Base-by-base conservation (phyloP, 208 protist species). In the Leishmania aethiopica region DNA sequence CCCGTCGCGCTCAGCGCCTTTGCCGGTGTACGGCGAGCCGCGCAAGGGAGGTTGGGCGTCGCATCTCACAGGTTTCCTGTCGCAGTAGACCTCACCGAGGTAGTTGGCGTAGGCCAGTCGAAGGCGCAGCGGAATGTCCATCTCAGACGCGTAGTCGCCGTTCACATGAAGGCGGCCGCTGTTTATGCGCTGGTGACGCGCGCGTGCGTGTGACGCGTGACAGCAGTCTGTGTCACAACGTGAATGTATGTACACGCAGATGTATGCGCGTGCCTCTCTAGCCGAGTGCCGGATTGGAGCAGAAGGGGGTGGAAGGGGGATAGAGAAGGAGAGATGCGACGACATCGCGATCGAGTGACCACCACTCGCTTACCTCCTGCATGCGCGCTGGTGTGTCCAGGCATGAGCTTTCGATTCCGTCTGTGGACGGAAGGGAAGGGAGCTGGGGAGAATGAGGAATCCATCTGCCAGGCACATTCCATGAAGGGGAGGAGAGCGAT, bases 81-180 rank as follows among this genome's bases (percentile, higher is more conserved):
- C 80, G 35, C 49, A 32, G 76, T 90, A 90, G 2, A 77, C 75
- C 22, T 90, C 80, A 49, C n/a, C 35, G 35, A 79, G 78, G 47
- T 77, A 66, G 64, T 40, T 69, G 57, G 87, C 87, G 57, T 85
- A 94, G 7, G 81, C 84, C 32, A 94, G 83, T 1, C 79, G 81
- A 72, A 94, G 84, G 49, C 82, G 85, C 45, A 92, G 76, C 45
- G 89, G 89, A 13, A 83, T 57, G 45, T 83, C 70, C 79, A 86
- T 80, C 42, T 47, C 73, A 22, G 28, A 15, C 45, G 32, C 57
- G 37, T 73, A 37, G 51, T 6, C 42, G 25, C 69, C 0, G 40
- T 53, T 73, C 7, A 49, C 35, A n/a, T 35, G 69, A 73, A 73
- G 42, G 40, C 28, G 15, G 42, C n/a, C 60, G 11, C 60, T 37